Base-by-base conservation (phyloP, 768 basidiomycete species). In the Naematelia encephala region DNA sequence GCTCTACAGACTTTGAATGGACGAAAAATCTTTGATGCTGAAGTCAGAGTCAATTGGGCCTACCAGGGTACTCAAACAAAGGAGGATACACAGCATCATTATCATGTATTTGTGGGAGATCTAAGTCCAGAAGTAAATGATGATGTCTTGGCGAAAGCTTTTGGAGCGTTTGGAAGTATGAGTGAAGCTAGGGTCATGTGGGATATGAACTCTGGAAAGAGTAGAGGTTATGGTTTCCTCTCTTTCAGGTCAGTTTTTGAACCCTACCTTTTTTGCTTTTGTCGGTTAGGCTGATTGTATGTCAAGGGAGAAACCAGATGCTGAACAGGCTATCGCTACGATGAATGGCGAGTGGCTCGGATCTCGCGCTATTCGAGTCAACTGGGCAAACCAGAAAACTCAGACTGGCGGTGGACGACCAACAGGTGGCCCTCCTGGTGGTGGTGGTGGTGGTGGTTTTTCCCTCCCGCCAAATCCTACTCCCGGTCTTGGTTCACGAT, bases 331-430 rank as follows among this genome's bases (percentile, higher is more conserved):
- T 44, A 99, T 99, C 76, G 89, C 90, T 28, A 93, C 94, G 61
- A 99, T 99, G 96, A 99, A 99, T 74, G 96, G 96, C 57, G 94
- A 99, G 82, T 99, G 91, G 91, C 84, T 99, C 34, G 96, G 96
- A 50, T 91, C 91, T 27, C 86, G 96, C 61, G 96, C 96, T 62
- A 99, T 99, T 73, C 87, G 96, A 67, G 94, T 98, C 78, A 99
- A 99, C 81, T 99, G 94, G 94, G 96, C 96, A 54, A 98, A 98
- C 81, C 94, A 98, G 80, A 97, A 98, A 82, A 97, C 93, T 16
- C 91, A 94, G 78, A 78, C 77, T 19, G 77, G 77, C 30, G 66
- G 61, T 39, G 66, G 69, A 11, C 60, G 63, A 27, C 54, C 55
- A 27, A 54, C 55, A 23, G 47, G 42, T 16, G 57, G 60, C 12